Percentiles rank a stretch among this genome's conserved stretches.
Conservation (phyloP, 176 grass and related monocot genomes). For the Musa itinerans region DNA sequence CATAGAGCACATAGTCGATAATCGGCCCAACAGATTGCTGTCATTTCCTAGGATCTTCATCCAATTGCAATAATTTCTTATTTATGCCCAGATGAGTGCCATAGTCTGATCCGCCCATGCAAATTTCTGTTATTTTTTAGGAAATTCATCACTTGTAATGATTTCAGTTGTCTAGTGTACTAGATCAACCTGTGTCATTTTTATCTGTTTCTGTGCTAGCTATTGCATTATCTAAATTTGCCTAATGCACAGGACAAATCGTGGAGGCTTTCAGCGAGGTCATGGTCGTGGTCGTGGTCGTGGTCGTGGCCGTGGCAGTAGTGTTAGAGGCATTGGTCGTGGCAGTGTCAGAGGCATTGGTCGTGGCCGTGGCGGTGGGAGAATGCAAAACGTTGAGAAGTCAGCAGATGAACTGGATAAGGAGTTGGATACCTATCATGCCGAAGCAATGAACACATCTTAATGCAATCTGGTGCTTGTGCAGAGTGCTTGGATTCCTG, state of each 20-base stretch:
- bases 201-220: background rate
- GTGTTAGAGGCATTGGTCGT: slow-evolving; percentile 23
- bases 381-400: slow-evolving; percentile 37
- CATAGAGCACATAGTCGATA: no score
- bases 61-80: no score
- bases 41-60: no score
- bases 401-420: slow-evolving; percentile 73
- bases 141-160: no score
- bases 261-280: slow-evolving; percentile 31
- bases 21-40: no score
- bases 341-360: slow-evolving; percentile 30
- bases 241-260: slow-evolving; percentile 37
- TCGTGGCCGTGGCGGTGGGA: slow-evolving; percentile 35
- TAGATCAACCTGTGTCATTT: background rate
- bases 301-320: slow-evolving; percentile 23
- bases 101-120: no score
- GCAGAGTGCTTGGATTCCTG: background rate
- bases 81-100: no score
- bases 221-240: background rate
- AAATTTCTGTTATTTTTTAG: no score
- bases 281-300: slow-evolving; percentile 30
- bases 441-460: slow-evolving; percentile 54
- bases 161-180: background rate
- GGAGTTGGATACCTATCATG: slow-evolving; percentile 82
- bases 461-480: slow-evolving; percentile 13